Evolutionary conservation across 129 eudicot species (phyloP), one percentile per base, ranked within the genome.

Genomic region (Scalesia atractyloides): DNA sequence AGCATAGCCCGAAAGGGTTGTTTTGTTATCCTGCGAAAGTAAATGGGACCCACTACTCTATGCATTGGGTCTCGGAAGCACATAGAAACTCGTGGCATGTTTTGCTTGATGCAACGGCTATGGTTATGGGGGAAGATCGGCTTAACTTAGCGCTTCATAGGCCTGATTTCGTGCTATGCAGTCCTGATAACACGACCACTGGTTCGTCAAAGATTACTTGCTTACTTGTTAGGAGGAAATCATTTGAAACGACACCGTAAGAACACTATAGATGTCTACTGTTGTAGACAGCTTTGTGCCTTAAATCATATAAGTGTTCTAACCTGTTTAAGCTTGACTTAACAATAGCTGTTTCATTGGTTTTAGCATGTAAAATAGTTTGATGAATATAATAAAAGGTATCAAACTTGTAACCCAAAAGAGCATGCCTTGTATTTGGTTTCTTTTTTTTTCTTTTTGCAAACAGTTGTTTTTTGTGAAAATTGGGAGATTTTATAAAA

Each of bases 31-130:
- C 91, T 0, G 87, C 79, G 2, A 82, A 73, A 47, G 85, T 88
- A 44, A 79, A 88, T 24, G 91, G 91, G 80, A 85, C 88, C 24
- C 78, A 71, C 37, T 88, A 88, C 84, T 88, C 95, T 13, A 83
- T 83, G 95, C 95, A 88, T 81, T 88, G 93, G 95, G 85, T 82
- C 13, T 88, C 95, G 4, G 95, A 88, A 74, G 91, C 95, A 1
- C 95, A 88, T 76, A 72, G 91, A 70, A 88, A 84, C 60, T 82
- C 90, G 17, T 88, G 95, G 95, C 91, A 88, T 68, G 91, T 88
- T 73, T 73, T 88, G 78, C 86, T 88, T 18, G 95, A 88, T 67
- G 88, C 95, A 22, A 85, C 91, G 0, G 83, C 76, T 3, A 33
- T 85, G 43, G 76, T 68, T 57, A 86, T 83, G 70, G 95, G 95